phyloP scores from a whole-genome alignment of 2,329 filamentous ascomycete genomes.

The Pezizomycotina sp. region DNA sequence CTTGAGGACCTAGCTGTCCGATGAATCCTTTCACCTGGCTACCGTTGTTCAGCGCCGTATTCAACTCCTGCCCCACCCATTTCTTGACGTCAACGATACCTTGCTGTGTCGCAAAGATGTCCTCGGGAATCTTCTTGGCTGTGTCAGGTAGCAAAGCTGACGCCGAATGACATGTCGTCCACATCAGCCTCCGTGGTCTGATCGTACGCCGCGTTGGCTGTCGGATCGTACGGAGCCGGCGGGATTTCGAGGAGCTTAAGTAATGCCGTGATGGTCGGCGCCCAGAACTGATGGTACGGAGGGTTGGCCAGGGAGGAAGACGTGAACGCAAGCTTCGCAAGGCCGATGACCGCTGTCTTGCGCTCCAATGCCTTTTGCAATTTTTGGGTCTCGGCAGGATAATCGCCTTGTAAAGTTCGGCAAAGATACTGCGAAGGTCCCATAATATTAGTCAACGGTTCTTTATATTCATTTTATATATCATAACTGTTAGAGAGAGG shows the following conservation, averaged over 20 bases:
- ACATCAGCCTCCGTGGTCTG: slow-evolving; percentile 55
- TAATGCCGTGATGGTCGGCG: slow-evolving; percentile 72
- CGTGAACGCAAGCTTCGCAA: slow-evolving; percentile 81
- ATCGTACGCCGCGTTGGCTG: slow-evolving; percentile 39
- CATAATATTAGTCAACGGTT: too few relatives aligned
- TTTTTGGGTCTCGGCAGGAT: slow-evolving; percentile 78
- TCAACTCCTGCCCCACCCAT: slow-evolving; percentile 46
- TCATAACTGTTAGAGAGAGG: neutral
- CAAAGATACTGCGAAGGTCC: slow-evolving; percentile 51
- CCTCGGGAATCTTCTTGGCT: slow-evolving; percentile 69
- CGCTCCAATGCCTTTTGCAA: slow-evolving; percentile 75
- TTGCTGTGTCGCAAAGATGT: too few relatives aligned
- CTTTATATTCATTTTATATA: slow-evolving; percentile 16
- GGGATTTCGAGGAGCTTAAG: slow-evolving; percentile 81
- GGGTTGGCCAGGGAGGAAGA: slow-evolving; percentile 61
- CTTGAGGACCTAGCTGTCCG: too few relatives aligned
- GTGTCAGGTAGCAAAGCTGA: slow-evolving; percentile 90
- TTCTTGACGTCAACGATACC: slow-evolving; percentile 59
- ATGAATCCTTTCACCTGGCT: too few relatives aligned
- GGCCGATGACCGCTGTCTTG: slow-evolving; percentile 81
- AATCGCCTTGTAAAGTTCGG: slow-evolving; percentile 67
- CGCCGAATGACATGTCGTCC: slow-evolving; percentile 85
- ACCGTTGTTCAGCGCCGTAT: slow-evolving; percentile 3
- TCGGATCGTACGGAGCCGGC: slow-evolving; percentile 46
- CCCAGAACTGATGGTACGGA: slow-evolving; percentile 78